Conservation (phyloP, 2,329 filamentous ascomycete species). For the Paracoccidioides lutzii region DNA sequence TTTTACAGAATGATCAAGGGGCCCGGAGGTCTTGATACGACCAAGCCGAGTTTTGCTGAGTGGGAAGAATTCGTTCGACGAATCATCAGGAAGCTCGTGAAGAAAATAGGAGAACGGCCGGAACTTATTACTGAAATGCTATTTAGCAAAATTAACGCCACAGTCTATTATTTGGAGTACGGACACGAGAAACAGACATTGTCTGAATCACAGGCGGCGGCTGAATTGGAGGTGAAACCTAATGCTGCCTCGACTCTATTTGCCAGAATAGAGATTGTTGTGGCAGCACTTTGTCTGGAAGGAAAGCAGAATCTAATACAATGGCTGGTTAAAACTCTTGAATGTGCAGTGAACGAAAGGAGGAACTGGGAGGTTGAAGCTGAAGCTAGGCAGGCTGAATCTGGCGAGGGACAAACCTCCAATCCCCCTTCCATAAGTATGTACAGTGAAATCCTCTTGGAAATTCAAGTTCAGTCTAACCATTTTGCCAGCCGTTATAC, state of each 20-base stretch:
- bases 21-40: constrained; percentile 58
- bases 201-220: constrained; percentile 55
- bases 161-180: constrained; percentile 77
- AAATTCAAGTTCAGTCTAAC: constrained; percentile 13
- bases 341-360: constrained; percentile 57
- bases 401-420: constrained; percentile 15
- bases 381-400: constrained; percentile 41
- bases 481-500: constrained; percentile 40
- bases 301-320: constrained; percentile 61
- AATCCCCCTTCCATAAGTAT: constrained; percentile 32
- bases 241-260: constrained; percentile 49
- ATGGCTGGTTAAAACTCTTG: constrained; percentile 67
- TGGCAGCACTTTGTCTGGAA: constrained; percentile 67
- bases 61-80: constrained; percentile 86
- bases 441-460: constrained; percentile 13
- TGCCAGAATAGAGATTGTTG: constrained; percentile 64
- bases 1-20: constrained; percentile 90
- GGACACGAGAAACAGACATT: constrained; percentile 71
- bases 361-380: constrained; percentile 65
- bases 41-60: constrained; percentile 59
- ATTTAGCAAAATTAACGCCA: constrained; percentile 80
- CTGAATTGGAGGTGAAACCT: constrained; percentile 70
- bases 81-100: constrained; percentile 66
- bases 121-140: constrained; percentile 82
- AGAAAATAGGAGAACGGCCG: constrained; percentile 73